phyloP scores from a whole-genome alignment of 2,329 filamentous ascomycete species.

The Fusarium hainanense region DNA sequence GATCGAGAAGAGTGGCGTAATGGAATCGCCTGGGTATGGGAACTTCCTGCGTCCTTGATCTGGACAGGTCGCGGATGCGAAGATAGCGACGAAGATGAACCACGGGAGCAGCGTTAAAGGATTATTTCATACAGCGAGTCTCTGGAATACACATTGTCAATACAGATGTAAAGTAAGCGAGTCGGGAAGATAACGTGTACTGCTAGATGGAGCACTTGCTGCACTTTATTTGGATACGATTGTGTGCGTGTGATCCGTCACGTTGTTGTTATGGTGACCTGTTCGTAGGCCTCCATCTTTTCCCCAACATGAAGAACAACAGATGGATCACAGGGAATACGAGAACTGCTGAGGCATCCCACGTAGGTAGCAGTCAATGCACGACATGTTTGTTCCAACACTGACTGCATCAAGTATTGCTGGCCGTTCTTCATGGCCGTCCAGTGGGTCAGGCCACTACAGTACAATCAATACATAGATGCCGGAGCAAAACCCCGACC shows the following conservation, averaged over 20 bases:
- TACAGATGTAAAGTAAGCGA: background rate
- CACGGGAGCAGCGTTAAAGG: no score
- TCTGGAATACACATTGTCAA: no score
- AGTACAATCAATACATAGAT: background rate
- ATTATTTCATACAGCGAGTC: no score
- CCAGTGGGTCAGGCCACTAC: background rate
- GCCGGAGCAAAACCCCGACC: background rate
- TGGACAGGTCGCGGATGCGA: no score
- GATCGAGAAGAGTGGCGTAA: no score
- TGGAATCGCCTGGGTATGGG: no score
- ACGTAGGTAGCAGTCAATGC: background rate
- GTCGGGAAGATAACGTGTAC: background rate
- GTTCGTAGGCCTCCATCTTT: conserved; percentile 8
- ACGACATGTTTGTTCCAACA: conserved; percentile 5
- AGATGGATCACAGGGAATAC: conserved; percentile 9
- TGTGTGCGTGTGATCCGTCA: conserved; percentile 16
- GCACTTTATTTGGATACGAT: conserved; percentile 36
- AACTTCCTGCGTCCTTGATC: no score
- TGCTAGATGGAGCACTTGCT: background rate
- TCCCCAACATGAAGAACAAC: background rate
- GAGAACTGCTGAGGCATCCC: conserved; percentile 4
- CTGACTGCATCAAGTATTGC: background rate
- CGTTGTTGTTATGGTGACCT: conserved; percentile 11
- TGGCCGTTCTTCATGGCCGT: background rate
- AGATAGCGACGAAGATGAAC: no score